Base-by-base conservation (phyloP, 2,329 filamentous ascomycete genomes). In the Elsinoe australis region DNA sequence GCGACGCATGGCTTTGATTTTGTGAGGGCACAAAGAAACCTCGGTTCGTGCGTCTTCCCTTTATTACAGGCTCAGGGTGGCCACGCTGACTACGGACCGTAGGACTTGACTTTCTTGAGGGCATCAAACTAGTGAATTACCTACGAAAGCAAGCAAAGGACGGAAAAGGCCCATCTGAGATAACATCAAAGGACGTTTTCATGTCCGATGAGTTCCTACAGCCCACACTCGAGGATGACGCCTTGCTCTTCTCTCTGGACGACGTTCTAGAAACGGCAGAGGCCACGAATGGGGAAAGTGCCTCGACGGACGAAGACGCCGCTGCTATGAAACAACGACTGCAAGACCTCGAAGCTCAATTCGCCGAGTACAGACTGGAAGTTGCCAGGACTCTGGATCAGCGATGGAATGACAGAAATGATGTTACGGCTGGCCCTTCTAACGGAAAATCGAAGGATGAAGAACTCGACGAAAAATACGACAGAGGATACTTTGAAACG, bases 191-290 rank as follows among this genome's bases (percentile, higher is more conserved):
- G 28, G 68, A 71, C 2, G 71, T 80, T 19, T 80, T 95, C 53
- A 74, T 80, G n/a, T 79, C 87, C 52, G 90, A 96, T 54, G 74
- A 76, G 54, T 94, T 82, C 60, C 72, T 98, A 51, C 84, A 85
- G 61, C 92, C 92, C 0, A 82, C 88, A 3, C 68, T 98, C 5
- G 83, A 92, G 51, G 87, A 95, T 56, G 92, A 98, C 63, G 85
- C 89, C 3, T 71, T 96, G 47, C 78, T 98, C 24, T 88, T 94
- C 61, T 85, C 79, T 49, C 72, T 98, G 15, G 90, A 94, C 54
- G 92, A 95, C 41, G 47, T 52, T 7, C 33, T 52, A 26, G 48
- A 47, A 12, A 21, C 22, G 8, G 34, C 41, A 9, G 51, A 28
- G 3, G 28, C n/a, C 21, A 34, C 47, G 4, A 41, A 39, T 26